Conservation (phyloP, 2,329 filamentous ascomycete genomes). For the Trichoderma polysporum region DNA sequence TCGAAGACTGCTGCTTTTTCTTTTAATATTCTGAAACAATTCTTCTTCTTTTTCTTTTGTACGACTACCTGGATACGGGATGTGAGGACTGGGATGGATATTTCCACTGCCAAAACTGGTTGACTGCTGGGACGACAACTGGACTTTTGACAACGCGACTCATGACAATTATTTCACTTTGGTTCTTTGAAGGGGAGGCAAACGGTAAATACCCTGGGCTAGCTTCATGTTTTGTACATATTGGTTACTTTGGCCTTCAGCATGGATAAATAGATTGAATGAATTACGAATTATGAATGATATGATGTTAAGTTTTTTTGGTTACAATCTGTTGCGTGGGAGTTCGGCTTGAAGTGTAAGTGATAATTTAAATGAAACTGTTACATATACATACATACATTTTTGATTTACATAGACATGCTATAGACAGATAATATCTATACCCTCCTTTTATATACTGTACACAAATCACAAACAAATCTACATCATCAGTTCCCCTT, state of each 20-base stretch:
- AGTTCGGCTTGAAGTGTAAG: neutral
- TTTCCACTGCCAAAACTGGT: neutral
- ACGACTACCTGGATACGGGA: neutral
- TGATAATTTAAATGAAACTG: neutral
- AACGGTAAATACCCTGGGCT: neutral
- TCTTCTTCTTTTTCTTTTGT: neutral
- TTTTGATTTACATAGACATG: neutral
- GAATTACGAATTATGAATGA: conserved; percentile 5
- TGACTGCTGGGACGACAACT: neutral
- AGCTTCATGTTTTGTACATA: neutral
- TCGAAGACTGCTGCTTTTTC: neutral
- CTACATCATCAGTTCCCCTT: conserved; percentile 34
- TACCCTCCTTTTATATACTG: neutral
- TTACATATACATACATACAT: no score
- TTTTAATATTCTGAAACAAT: neutral
- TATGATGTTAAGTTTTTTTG: neutral
- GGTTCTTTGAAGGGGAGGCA: neutral
- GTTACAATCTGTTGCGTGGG: neutral
- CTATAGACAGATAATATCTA: neutral
- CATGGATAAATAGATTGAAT: conserved; percentile 11
- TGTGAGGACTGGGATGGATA: neutral
- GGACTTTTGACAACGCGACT: neutral
- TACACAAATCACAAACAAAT: neutral
- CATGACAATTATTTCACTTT: neutral
- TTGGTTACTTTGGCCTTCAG: neutral